These are phyloP conservation scores for Xylaria sp. DNA, from an alignment of 2,329 filamentous ascomycete genomes.

Conservation along the genomic window DNA sequence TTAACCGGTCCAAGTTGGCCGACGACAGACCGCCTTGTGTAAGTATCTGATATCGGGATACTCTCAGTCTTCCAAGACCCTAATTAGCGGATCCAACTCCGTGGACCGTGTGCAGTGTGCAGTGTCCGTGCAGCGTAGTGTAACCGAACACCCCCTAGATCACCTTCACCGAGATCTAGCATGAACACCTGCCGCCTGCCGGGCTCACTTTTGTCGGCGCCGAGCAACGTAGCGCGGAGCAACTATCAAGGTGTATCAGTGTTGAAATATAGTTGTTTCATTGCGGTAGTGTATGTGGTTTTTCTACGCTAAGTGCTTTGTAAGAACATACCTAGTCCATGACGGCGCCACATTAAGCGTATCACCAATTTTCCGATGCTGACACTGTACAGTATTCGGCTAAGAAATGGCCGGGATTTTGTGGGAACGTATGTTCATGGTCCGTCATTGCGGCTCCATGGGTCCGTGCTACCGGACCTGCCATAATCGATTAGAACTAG, in stretches of 20 bases:
- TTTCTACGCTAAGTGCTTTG: background rate
- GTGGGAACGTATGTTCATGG: slow-evolving; percentile 5
- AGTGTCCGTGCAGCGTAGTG: background rate
- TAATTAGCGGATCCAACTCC: background rate
- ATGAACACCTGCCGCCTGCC: background rate
- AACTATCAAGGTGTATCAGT: no score
- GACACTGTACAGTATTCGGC: slow-evolving; percentile 20
- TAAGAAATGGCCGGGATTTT: background rate
- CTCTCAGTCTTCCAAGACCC: background rate
- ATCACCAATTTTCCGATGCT: background rate
- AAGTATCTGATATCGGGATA: background rate
- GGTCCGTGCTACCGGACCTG: slow-evolving; percentile 17
- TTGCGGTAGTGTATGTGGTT: background rate
- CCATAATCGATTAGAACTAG: slow-evolving; percentile 21
- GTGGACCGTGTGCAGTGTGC: background rate
- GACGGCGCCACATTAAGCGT: no score
- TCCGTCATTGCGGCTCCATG: slow-evolving; percentile 12
- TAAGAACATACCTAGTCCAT: background rate
- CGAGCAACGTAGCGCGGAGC: background rate
- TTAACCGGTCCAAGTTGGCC: background rate
- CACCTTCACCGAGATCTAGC: background rate
- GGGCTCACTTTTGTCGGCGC: background rate
- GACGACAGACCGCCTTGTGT: background rate
- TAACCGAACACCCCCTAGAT: background rate
- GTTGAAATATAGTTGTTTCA: background rate